Percentiles rank a stretch among this genome's conserved stretches.
Conservation (phyloP, 1,284 basidiomycete species). For the Phylloporus gajari region DNA sequence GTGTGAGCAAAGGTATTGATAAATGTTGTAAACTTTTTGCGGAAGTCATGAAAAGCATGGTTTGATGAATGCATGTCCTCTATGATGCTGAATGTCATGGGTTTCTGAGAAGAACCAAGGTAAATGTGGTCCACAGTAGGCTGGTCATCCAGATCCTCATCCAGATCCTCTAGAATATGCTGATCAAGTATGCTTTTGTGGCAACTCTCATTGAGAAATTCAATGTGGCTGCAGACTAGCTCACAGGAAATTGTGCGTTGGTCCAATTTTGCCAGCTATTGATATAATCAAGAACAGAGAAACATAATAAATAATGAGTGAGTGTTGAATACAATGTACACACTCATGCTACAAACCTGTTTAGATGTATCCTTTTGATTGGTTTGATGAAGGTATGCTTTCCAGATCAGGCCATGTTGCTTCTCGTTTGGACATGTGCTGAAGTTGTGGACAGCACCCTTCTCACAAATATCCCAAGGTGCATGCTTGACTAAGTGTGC, state of each 20-base stretch:
- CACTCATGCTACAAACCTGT: neutral
- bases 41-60: neutral
- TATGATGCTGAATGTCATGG: neutral
- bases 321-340: neutral
- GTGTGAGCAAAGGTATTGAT: neutral
- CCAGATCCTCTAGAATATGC: neutral
- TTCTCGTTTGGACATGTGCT: constrained; percentile 49
- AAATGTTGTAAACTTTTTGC: neutral
- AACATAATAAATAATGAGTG: neutral
- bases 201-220: neutral
- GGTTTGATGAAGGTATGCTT: constrained; percentile 37
- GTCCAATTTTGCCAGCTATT: neutral
- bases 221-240: neutral
- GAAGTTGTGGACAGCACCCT: constrained; percentile 46
- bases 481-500: constrained; percentile 45
- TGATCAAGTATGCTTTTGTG: neutral
- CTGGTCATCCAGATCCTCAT: neutral
- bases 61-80: neutral
- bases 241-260: neutral
- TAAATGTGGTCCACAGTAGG: neutral
- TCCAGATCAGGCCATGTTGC: constrained; percentile 43
- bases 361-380: constrained; percentile 29
- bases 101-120: neutral
- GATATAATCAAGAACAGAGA: neutral
- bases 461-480: constrained; percentile 45